A percentile compares a stretch with the other conserved stretches of the same genome.
phyloP scores from a whole-genome alignment of 2,329 filamentous ascomycete genomes.

The Cadophora malorum region DNA sequence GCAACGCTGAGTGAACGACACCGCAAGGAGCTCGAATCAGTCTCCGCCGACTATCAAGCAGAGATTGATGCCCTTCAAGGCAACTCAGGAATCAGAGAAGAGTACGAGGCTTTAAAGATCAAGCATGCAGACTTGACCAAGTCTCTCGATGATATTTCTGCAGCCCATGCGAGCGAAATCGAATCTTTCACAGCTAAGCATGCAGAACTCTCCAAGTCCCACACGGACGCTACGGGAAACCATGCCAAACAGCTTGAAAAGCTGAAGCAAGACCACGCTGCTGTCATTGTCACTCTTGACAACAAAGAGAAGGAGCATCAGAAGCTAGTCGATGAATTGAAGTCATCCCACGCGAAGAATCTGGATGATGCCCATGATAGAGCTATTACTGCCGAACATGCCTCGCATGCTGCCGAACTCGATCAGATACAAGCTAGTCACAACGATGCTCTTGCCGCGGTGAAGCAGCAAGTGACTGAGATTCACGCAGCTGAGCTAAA shows the following conservation, averaged over 20 bases:
- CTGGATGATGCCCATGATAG: conserved; percentile 62
- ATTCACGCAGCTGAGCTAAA: conserved; percentile 17
- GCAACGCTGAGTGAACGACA: conserved; percentile 61
- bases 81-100: conserved; percentile 68
- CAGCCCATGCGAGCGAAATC: conserved; percentile 36
- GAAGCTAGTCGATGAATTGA: conserved; percentile 60
- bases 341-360: conserved; percentile 63
- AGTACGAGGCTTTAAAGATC: conserved; percentile 65
- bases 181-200: conserved; percentile 38
- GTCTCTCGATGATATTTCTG: conserved; percentile 41
- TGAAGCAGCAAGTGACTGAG: conserved; percentile 55
- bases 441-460: conserved; percentile 48
- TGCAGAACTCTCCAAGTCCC: conserved; percentile 30
- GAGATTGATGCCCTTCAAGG: conserved; percentile 69
- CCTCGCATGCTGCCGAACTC: conserved; percentile 56
- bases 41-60: conserved; percentile 67
- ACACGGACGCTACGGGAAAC: conserved; percentile 21
- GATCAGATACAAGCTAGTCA: conserved; percentile 61
- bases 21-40: conserved; percentile 61
- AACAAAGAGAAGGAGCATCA: conserved; percentile 60
- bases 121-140: conserved; percentile 58
- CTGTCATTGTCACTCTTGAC: conserved; percentile 45
- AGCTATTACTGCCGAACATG: conserved; percentile 54
- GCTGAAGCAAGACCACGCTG: conserved; percentile 40
- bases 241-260: conserved; percentile 37